Evolutionary conservation across 1,284 basidiomycete genomes (phyloP), one percentile per base, ranked within the genome.

Genomic region (Athelia psychrophila): DNA sequence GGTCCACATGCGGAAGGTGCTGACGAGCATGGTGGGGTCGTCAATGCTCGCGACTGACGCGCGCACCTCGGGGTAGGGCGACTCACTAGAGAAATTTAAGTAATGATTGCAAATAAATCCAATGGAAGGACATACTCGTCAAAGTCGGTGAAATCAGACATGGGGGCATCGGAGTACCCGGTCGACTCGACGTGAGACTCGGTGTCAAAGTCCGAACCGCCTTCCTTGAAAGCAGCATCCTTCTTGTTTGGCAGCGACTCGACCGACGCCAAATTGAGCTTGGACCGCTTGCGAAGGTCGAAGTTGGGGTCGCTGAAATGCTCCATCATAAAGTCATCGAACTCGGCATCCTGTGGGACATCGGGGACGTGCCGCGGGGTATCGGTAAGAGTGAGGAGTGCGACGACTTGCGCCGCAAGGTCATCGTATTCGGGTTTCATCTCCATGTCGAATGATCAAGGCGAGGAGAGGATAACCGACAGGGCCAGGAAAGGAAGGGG

Each of bases 31-130:
- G 6, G 75, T 69, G 1, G 84, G 81, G 64, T 94, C 91, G 60
- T 95, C 92, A 22, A 82, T 74, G 59, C 84, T 89, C 23, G 88
- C 76, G 18, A 93, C 88, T 4, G 90, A 84, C 18, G 92, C 91
- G 50, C 92, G 83, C 38, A 95, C 92, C 74, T 94, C 91, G 3
- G 91, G 84, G 64, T 94, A 95, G 10, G 92, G 91, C 3, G 92
- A 95, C 64, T 90, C 86, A 57, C 88, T 91, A 58, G 13, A 27
- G 53, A 6, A 22, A 22, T 42, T 6, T 42, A 57, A 64, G 19
- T 63, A 59, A 49, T 51, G 57, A 40, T 24, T 36, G 25, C 18
- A n/a, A 18, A 13, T 8, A 23, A 25, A 54, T 15, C 32, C 32
- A 22, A 2, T 48, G 23, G 30, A n/a, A n/a, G 30, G 18, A 76